Percentiles rank a stretch among this genome's conserved stretches.
Conservation (phyloP, 1,284 basidiomycete species). For the Pisolithus thermaeus region DNA sequence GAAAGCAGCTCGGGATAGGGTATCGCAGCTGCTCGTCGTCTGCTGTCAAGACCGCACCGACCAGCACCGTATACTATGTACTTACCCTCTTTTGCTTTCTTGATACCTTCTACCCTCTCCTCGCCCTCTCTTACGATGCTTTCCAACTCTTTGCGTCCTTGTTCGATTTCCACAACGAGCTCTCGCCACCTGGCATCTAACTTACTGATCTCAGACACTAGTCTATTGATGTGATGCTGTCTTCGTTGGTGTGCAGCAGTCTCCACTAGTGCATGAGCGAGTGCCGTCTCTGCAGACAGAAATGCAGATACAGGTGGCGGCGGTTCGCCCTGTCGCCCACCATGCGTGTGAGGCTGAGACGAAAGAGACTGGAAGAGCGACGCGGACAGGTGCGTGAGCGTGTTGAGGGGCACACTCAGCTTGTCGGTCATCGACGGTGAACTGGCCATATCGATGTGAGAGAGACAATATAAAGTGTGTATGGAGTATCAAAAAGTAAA, state of each 20-base stretch:
- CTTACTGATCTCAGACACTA: conserved; percentile 62
- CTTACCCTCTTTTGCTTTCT: conserved; percentile 64
- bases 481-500: neutral
- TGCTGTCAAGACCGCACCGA: conserved; percentile 1
- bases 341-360: conserved; percentile 42
- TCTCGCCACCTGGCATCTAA: conserved; percentile 62
- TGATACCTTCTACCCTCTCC: conserved; percentile 59
- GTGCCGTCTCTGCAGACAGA: conserved; percentile 51
- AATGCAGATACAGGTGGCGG: conserved; percentile 60
- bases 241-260: conserved; percentile 67
- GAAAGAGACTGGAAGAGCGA: conserved; percentile 68
- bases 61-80: neutral
- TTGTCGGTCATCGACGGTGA: conserved; percentile 41
- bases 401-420: conserved; percentile 57
- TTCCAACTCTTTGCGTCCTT: conserved; percentile 61
- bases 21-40: conserved; percentile 49
- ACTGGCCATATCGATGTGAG: neutral
- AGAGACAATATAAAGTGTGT: neutral
- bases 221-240: conserved; percentile 63
- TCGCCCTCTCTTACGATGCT: conserved; percentile 67
- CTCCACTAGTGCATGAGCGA: conserved; percentile 59
- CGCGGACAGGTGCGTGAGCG: conserved; percentile 60
- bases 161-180: conserved; percentile 55
- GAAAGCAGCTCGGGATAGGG: conserved; percentile 74
- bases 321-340: conserved; percentile 43